phyloP scores from a whole-genome alignment of 2,329 filamentous ascomycete genomes.

The Zasmidium angulare region DNA sequence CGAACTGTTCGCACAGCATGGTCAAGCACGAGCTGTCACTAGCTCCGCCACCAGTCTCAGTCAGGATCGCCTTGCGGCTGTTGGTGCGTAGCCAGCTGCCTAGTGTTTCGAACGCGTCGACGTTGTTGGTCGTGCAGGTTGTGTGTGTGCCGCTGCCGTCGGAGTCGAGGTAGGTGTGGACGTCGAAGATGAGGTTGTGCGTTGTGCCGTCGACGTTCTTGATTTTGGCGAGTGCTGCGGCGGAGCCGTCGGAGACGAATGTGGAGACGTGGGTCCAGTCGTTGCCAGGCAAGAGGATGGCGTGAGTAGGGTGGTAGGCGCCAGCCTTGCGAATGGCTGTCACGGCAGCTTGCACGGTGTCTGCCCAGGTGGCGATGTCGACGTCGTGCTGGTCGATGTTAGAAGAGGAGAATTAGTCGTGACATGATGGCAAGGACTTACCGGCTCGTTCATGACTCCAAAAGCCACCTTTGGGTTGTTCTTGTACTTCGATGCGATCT shows the following conservation, averaged over 20 bases:
- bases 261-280: constrained; percentile 44
- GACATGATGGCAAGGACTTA: constrained; percentile 35
- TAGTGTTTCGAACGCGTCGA: constrained; percentile 36
- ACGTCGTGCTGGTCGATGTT: constrained; percentile 34
- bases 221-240: constrained; percentile 26
- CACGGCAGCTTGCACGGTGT: constrained; percentile 62
- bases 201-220: constrained; percentile 33
- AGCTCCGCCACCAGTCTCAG: constrained; percentile 43
- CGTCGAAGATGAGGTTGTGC: constrained; percentile 40
- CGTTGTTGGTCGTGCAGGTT: constrained; percentile 35
- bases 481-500: constrained; percentile 58
- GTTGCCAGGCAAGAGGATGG: constrained; percentile 65
- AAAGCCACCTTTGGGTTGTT: constrained; percentile 57
- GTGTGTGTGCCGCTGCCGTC: constrained; percentile 41
- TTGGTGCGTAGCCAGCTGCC: constrained; percentile 40
- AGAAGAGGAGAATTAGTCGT: constrained; percentile 5
- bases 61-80: constrained; percentile 40
- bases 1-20: constrained; percentile 36
- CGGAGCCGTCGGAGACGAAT: constrained; percentile 31
- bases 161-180: constrained; percentile 44
- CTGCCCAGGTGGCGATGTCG: constrained; percentile 58
- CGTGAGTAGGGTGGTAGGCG: constrained; percentile 55
- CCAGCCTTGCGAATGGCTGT: constrained; percentile 65
- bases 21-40: constrained; percentile 37
- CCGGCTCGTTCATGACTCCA: constrained; percentile 68